These are phyloP conservation scores for Bassia scoparia DNA, from an alignment of 148 eudicot species.

Conservation along the genomic window DNA sequence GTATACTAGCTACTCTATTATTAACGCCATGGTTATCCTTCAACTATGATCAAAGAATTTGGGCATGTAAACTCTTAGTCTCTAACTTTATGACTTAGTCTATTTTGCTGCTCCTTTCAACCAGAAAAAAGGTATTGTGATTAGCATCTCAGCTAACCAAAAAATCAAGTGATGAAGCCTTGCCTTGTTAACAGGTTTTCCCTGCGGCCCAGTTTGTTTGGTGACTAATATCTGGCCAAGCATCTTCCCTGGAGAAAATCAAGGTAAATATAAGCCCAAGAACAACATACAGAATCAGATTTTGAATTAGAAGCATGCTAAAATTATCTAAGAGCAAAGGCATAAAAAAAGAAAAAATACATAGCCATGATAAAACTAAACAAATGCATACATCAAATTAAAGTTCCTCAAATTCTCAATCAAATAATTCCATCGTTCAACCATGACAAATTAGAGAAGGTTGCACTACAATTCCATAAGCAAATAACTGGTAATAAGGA, in stretches of 20 bases:
- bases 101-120: too few relatives aligned
- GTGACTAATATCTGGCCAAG: conserved; percentile 95
- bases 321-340: background rate
- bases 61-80: too few relatives aligned
- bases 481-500: background rate
- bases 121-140: background rate
- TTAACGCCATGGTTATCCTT: too few relatives aligned
- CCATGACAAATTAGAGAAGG: background rate
- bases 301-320: background rate
- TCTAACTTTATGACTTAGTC: too few relatives aligned
- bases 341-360: background rate
- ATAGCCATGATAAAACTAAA: background rate
- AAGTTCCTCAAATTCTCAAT: background rate
- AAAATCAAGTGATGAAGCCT: conserved; percentile 4
- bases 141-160: background rate
- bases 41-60: too few relatives aligned
- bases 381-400: background rate
- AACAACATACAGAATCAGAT: background rate
- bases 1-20: too few relatives aligned
- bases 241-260: conserved; percentile 62
- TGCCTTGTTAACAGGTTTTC: conserved; percentile 92
- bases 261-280: background rate
- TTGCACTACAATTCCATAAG: background rate
- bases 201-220: conserved; percentile 92
- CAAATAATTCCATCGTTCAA: background rate